Evolutionary conservation across 2,329 filamentous ascomycete genomes (phyloP), one percentile per base, ranked within the genome.

Genomic region (Stromatinia cepivora): DNA sequence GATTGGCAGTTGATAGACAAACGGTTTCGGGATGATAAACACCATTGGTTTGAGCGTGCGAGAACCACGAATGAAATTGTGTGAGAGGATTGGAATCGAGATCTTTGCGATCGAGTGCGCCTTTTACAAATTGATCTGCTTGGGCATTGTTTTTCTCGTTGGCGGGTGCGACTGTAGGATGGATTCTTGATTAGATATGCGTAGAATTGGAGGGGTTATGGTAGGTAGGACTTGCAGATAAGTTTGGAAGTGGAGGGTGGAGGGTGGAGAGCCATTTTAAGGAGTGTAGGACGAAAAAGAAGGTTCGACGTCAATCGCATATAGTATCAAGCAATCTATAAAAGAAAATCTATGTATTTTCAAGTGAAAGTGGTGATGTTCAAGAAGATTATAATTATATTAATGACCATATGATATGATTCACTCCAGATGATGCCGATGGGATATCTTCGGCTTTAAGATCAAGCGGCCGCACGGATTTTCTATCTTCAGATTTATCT

Each of bases 21-120:
- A 93, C 93, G 0, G 95, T 92, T 81, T 99, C 95, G 1, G 94
- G 94, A 74, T 96, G 91, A 58, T 88, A 83, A 59, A 93, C 86
- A 36, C 58, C 67, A n/a, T 72, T 71, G 10, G 63, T 77, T 72
- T 90, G 87, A 0, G 94, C 92, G 71, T 89, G 85, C 17, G 86
- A 84, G 85, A 97, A 99, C 95, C 95, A 99, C 71, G 82, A 80
- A 82, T 97, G 87, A 84, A 98, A 99, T 82, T 98, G 95, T 45
- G 84, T 83, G 70, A 94, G 87, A 0, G 95, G 95, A 67, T 85
- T 85, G 1, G 84, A 77, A 75, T 87, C 80, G 25, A 96, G 87
- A 77, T 92, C 86, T 0, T 80, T 76, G 59, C 82, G 84, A 48
- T 85, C 83, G 42, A 97, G 87, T 1, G 84, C 83, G 75, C 86